Evolutionary conservation across 495 filamentous ascomycete species (phyloP), one percentile per base, ranked within the genome.

Genomic region (Aspergillus mulundensis): DNA sequence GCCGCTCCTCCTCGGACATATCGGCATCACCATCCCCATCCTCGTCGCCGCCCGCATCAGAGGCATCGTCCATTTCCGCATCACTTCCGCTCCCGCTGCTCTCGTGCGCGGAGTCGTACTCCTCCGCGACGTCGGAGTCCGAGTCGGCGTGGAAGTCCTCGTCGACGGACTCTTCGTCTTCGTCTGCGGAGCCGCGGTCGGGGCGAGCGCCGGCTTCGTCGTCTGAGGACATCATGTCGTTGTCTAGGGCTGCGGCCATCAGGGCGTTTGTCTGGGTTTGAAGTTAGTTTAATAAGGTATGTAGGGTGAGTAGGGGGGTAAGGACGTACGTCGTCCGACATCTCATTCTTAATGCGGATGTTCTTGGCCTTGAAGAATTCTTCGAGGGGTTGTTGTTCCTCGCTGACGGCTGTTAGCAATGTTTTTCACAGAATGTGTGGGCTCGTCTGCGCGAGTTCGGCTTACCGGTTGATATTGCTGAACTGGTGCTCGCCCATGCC

Each of bases 271-370:
- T 63, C 54, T 64, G 42, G n/a, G 28, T 45, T 54, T n/a, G 41
- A 19, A 23, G 25, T 51, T 41, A 56, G 53, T 50, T 18, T 42
- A 40, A 15, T 48, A 16, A 20, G 48, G 12, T 19, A 7, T n/a
- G 56, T 46, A 32, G 23, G 52, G 52, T 19, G 49, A 11, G 15
- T 12, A 38, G 18, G 19, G 46, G 16, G 21, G 28, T n/a, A 15
- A 24, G 12, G 19, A 63, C 77, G 64, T 77, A 80, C 79, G 57
- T 90, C 87, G 44, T 87, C 87, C 3, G 81, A 75, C 80, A 90
- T 95, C 72, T 97, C 95, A 66, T 99, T 99, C 82, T 95, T 96
- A 58, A 94, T 88, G n/a, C 90, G 87, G 50, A 99, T 81, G 50
- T 82, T 84, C 78, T 97, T 97, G 50, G 86, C 79, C 68, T 91